A percentile compares a stretch with the other conserved stretches of the same genome.
phyloP scores from a whole-genome alignment of 352 stramenopile genomes.

The Blastocystis sp. region DNA sequence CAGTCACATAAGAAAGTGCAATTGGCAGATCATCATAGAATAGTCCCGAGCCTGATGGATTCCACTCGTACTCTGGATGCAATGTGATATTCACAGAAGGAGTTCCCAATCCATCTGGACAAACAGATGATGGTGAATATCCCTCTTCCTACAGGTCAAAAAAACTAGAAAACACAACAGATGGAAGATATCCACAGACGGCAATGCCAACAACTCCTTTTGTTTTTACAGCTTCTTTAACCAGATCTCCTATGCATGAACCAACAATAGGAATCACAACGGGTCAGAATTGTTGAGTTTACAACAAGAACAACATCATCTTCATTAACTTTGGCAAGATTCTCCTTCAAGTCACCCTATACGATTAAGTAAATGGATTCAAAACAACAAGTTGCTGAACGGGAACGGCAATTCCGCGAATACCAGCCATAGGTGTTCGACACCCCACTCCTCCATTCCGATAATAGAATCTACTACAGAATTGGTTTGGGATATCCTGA shows the following conservation, averaged over 20 bases:
- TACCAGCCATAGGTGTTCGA: slow-evolving; percentile 20
- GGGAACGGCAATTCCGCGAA: slow-evolving; percentile 16
- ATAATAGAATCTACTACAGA: slow-evolving; percentile 54
- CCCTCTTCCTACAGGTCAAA: background rate
- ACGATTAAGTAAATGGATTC: background rate
- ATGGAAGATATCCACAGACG: background rate
- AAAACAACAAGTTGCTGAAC: background rate
- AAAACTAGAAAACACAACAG: background rate
- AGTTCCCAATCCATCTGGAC: slow-evolving; percentile 24
- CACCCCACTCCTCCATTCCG: slow-evolving; percentile 46
- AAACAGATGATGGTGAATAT: slow-evolving; percentile 24
- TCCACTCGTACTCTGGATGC: slow-evolving; percentile 49
- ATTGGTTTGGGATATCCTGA: slow-evolving; percentile 50
- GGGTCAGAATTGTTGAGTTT: slow-evolving; percentile 2
- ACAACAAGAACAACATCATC: slow-evolving; percentile 47
- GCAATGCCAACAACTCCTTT: slow-evolving; percentile 2
- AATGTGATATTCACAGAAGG: slow-evolving; percentile 15
- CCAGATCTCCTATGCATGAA: background rate
- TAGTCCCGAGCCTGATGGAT: background rate
- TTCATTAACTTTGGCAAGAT: background rate
- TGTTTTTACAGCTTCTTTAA: background rate
- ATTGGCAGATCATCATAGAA: background rate
- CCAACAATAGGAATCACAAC: background rate
- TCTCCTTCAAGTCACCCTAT: background rate
- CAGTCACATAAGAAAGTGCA: slow-evolving; percentile 1